Conservation (phyloP, 768 basidiomycete genomes). For the Tylopilus rubrobrunneus region DNA sequence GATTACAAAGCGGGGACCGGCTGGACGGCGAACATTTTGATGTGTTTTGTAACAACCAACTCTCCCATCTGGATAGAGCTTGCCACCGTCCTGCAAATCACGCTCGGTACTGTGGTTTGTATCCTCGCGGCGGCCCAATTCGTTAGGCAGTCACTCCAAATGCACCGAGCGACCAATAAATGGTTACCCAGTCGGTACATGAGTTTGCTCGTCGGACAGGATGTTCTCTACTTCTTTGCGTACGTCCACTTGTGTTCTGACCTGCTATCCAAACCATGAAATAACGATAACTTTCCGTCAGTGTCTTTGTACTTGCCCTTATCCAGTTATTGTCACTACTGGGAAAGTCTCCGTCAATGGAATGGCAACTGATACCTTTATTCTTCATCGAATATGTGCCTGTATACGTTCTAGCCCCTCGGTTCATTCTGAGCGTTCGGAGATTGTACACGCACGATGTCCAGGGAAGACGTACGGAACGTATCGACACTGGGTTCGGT, state of each 20-base stretch:
- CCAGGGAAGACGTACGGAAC: not conserved
- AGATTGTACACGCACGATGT: not conserved
- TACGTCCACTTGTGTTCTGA: no score
- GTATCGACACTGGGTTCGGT: no score
- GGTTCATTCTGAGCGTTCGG: not conserved
- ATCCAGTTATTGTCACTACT: no score
- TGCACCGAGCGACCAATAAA: not conserved
- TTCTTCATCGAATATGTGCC: not conserved
- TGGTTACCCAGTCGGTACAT: not conserved
- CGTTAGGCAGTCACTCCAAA: not conserved
- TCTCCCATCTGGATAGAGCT: no score
- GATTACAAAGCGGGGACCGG: no score
- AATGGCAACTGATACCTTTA: not conserved
- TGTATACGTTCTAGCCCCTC: not conserved
- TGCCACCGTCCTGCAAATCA: not conserved
- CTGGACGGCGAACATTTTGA: no score
- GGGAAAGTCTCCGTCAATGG: not conserved
- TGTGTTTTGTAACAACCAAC: no score
- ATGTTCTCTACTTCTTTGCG: not conserved
- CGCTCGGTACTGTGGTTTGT: not conserved
- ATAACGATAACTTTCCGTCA: not conserved
- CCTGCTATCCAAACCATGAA: not conserved
- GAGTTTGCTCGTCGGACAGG: not conserved
- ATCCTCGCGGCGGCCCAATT: not conserved
- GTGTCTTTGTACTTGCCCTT: not conserved